phyloP scores from a whole-genome alignment of 345 rosid genomes.

The Stellera chamaejasme region DNA sequence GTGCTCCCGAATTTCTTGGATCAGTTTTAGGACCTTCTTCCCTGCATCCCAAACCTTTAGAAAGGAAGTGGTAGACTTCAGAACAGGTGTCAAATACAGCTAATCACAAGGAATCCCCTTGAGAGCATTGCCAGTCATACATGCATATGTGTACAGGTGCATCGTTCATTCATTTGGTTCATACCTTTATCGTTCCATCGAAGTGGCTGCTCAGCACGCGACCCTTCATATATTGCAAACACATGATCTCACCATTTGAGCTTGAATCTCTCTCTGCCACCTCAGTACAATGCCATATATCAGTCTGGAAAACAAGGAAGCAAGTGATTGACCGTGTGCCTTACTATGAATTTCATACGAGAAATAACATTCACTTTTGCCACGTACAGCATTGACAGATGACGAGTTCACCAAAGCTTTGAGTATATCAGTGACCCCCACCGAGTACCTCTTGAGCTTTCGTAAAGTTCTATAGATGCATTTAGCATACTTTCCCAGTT shows the following conservation, averaged over 20 bases:
- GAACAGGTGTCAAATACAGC: neutral
- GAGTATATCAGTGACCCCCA: conserved; percentile 34
- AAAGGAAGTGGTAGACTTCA: neutral
- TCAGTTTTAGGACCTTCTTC: conserved; percentile 33
- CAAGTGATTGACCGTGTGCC: neutral
- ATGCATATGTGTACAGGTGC: conserved; percentile 4
- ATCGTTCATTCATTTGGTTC: neutral
- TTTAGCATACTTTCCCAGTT: conserved; percentile 45
- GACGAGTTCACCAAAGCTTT: conserved; percentile 53
- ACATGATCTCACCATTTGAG: conserved; percentile 46
- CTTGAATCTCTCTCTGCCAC: conserved; percentile 30
- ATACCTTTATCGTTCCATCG: conserved; percentile 66
- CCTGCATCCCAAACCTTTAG: conserved; percentile 49
- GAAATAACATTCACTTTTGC: neutral
- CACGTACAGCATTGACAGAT: conserved; percentile 55
- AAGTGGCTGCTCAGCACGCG: conserved; percentile 54
- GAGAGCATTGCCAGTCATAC: neutral
- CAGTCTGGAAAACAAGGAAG: conserved; percentile 27
- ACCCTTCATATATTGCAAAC: conserved; percentile 36
- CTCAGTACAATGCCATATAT: conserved; percentile 48
- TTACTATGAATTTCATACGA: neutral
- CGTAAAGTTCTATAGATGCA: conserved; percentile 45
- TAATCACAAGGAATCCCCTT: neutral
- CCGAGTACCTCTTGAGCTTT: conserved; percentile 44
- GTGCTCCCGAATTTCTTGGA: conserved; percentile 50